Conservation (phyloP, 2,329 filamentous ascomycete species). For the Nigrospora osmanthi region DNA sequence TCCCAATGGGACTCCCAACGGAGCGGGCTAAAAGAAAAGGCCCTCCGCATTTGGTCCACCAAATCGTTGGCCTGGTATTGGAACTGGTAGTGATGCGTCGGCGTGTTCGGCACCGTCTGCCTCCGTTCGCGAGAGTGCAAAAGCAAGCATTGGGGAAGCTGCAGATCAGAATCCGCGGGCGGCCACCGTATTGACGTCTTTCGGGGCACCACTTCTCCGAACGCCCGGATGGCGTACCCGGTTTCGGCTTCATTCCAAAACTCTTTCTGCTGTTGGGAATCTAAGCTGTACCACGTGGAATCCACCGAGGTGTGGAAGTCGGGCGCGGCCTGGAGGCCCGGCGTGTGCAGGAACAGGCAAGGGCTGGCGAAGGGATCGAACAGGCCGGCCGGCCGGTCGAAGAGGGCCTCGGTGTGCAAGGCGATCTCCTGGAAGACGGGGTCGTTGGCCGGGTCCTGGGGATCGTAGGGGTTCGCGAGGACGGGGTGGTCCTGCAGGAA, state of each 20-base stretch:
- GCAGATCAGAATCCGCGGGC: slow-evolving; percentile 35
- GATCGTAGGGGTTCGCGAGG: slow-evolving; percentile 21
- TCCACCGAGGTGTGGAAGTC: slow-evolving; percentile 30
- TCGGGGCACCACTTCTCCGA: slow-evolving; percentile 14
- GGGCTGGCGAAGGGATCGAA: slow-evolving; percentile 56
- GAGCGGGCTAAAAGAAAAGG: too few relatives aligned
- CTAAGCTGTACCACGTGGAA: slow-evolving; percentile 3
- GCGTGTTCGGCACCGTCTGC: too few relatives aligned
- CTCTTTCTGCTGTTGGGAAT: neutral
- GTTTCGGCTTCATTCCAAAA: neutral
- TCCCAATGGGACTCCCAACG: too few relatives aligned
- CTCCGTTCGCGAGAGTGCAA: slow-evolving; percentile 31
- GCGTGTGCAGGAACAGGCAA: slow-evolving; percentile 48
- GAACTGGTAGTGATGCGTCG: too few relatives aligned
- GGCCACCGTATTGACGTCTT: slow-evolving; percentile 40
- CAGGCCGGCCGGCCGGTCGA: slow-evolving; percentile 36
- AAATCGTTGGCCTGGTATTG: too few relatives aligned
- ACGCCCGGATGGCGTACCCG: neutral
- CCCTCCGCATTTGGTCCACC: too few relatives aligned
- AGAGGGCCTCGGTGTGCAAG: slow-evolving; percentile 31
- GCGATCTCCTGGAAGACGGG: slow-evolving; percentile 28
- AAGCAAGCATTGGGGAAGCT: slow-evolving; percentile 40
- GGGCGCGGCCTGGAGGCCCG: slow-evolving; percentile 37
- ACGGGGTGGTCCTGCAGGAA: slow-evolving; percentile 46
- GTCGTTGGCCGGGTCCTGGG: slow-evolving; percentile 15